A percentile compares a stretch with the other conserved stretches of the same genome.
Evolutionary conservation across 805 yeast species (phyloP).

Genomic region (Teunomyces panamensis): DNA sequence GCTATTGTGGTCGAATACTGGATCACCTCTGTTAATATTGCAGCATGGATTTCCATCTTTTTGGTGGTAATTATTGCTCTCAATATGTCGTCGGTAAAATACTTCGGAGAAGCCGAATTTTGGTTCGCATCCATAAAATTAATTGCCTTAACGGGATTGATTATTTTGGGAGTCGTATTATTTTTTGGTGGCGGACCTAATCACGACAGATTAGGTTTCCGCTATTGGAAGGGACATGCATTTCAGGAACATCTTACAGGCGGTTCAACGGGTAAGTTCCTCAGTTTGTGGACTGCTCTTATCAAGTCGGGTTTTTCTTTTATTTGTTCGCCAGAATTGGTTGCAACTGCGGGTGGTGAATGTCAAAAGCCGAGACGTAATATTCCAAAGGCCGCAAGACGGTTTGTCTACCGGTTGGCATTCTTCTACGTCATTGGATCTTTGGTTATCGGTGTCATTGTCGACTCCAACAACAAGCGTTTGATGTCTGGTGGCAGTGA

Average conservation of each 20-base stretch:
- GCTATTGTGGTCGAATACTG: conserved; percentile 34
- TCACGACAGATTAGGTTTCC: conserved; percentile 45
- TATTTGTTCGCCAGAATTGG: conserved; percentile 49
- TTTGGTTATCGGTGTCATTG: conserved; percentile 40
- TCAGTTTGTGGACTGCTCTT: conserved; percentile 23
- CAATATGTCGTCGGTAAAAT: conserved; percentile 28
- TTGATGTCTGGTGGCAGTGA: conserved; percentile 19
- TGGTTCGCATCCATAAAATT: conserved; percentile 33
- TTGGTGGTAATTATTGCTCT: conserved; percentile 21
- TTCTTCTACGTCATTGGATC: conserved; percentile 40
- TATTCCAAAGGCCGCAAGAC: conserved; percentile 58
- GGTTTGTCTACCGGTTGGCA: conserved; percentile 52
- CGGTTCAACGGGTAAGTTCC: conserved; percentile 21
- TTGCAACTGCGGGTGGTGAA: conserved; percentile 55
- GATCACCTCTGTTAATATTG: conserved; percentile 30
- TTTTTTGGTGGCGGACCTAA: conserved; percentile 39
- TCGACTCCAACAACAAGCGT: conserved; percentile 22
- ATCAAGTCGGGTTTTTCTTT: conserved; percentile 27
- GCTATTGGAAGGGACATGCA: conserved; percentile 36
- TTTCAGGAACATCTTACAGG: conserved; percentile 42
- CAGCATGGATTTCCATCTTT: conserved; percentile 40
- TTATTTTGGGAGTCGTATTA: conserved; percentile 32
- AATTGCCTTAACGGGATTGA: conserved; percentile 28
- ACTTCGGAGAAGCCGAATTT: conserved; percentile 38
- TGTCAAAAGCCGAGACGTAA: conserved; percentile 56